These are phyloP conservation scores for Usnea hakonensis DNA, from an alignment of 495 filamentous ascomycete genomes.

Conservation along the genomic window DNA sequence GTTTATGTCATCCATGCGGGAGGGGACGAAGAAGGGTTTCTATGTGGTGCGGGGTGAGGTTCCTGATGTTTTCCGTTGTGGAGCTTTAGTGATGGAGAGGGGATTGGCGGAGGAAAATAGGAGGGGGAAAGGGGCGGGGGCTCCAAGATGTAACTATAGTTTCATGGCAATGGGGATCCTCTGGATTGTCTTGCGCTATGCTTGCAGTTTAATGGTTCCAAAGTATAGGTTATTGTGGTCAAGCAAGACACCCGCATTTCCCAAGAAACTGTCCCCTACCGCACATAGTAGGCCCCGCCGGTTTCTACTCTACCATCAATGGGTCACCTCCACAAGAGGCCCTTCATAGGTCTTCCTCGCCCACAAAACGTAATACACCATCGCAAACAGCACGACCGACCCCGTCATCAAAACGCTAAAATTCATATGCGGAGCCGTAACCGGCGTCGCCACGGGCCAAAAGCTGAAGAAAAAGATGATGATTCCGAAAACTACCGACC, in stretches of 20 bases:
- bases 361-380: slow-evolving; percentile 36
- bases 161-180: too few species aligned
- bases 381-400: slow-evolving; percentile 36
- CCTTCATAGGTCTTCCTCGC: slow-evolving; percentile 38
- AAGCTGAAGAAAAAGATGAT: slow-evolving; percentile 42
- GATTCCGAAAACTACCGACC: slow-evolving; percentile 31
- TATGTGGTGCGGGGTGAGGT: too few species aligned
- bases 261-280: neutral
- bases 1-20: too few species aligned
- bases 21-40: too few species aligned
- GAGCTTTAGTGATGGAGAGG: too few species aligned
- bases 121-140: too few species aligned
- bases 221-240: too few species aligned
- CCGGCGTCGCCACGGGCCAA: slow-evolving; percentile 35
- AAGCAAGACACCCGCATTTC: neutral
- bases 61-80: too few species aligned
- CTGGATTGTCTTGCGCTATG: too few species aligned
- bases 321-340: slow-evolving; percentile 31
- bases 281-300: neutral
- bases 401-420: slow-evolving; percentile 38
- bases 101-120: too few species aligned
- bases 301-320: neutral
- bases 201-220: too few species aligned
- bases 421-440: slow-evolving; percentile 36
- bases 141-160: too few species aligned